phyloP scores from a whole-genome alignment of 805 yeast species.

The Yamadazyma nakazawae region DNA sequence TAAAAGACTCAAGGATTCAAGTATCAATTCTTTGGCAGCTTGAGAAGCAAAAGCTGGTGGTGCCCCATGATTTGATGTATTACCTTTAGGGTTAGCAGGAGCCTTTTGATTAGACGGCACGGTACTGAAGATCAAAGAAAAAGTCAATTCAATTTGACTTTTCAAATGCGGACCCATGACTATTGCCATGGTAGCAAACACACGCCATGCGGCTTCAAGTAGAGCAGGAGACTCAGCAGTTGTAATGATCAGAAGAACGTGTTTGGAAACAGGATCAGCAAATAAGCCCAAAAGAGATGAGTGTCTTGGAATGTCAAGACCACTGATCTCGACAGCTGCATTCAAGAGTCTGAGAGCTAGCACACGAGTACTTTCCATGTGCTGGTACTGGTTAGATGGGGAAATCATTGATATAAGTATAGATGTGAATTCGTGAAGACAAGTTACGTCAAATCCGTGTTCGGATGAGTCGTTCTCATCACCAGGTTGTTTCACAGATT shows the following conservation, averaged over 20 bases:
- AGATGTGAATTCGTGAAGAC: slow-evolving; percentile 73
- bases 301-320: slow-evolving; percentile 55
- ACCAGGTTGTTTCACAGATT: background rate
- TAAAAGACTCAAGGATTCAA: slow-evolving; percentile 77
- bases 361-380: slow-evolving; percentile 81
- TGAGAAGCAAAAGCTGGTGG: slow-evolving; percentile 7
- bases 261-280: slow-evolving; percentile 81
- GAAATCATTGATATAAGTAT: slow-evolving; percentile 76
- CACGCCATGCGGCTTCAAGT: slow-evolving; percentile 69
- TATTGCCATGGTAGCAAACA: slow-evolving; percentile 68
- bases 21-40: slow-evolving; percentile 62
- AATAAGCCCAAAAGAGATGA: slow-evolving; percentile 64
- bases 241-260: slow-evolving; percentile 76
- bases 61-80: background rate
- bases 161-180: slow-evolving; percentile 65
- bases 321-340: slow-evolving; percentile 79
- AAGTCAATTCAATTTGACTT: slow-evolving; percentile 75
- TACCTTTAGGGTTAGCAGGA: background rate
- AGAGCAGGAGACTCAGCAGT: slow-evolving; percentile 68
- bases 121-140: slow-evolving; percentile 60
- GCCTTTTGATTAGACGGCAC: slow-evolving; percentile 6
- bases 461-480: background rate
- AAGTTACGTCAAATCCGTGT: slow-evolving; percentile 58
- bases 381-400: slow-evolving; percentile 78
- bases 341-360: slow-evolving; percentile 75